Evolutionary conservation across 1,284 basidiomycete genomes (phyloP).

Genomic region (Ganoderma meredithae): DNA sequence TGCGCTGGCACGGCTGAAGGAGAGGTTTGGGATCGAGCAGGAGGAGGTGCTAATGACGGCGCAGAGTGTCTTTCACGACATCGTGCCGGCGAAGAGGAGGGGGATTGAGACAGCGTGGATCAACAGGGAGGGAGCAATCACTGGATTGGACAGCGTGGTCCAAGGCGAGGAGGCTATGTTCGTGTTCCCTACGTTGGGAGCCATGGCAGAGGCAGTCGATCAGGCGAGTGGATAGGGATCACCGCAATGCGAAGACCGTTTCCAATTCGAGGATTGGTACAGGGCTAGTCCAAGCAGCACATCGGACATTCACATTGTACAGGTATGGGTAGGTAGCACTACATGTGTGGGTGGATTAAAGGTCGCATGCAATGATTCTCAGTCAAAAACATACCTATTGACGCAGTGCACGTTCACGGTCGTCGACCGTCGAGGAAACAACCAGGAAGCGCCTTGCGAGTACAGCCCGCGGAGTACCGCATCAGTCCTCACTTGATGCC

Average conservation of each 20-base stretch:
- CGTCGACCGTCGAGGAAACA: too few relatives aligned
- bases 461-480: background rate
- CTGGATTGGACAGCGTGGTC: conserved; percentile 46
- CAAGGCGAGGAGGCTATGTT: conserved; percentile 49
- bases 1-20: conserved; percentile 55
- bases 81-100: conserved; percentile 26
- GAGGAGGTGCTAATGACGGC: conserved; percentile 63
- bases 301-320: background rate
- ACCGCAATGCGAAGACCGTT: background rate
- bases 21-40: conserved; percentile 52
- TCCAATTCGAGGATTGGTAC: background rate
- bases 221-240: conserved; percentile 31
- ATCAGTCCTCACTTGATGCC: background rate
- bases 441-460: too few relatives aligned
- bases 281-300: background rate
- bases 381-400: background rate
- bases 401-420: background rate
- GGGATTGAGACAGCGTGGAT: conserved; percentile 58
- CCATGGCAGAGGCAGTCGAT: conserved; percentile 62
- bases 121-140: conserved; percentile 58
- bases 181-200: conserved; percentile 62
- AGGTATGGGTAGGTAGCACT: background rate
- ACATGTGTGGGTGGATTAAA: background rate
- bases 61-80: conserved; percentile 53
- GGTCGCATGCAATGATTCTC: background rate